These are phyloP conservation scores for Cairneyella variabilis DNA, from an alignment of 495 filamentous ascomycete genomes.

Conservation along the genomic window DNA sequence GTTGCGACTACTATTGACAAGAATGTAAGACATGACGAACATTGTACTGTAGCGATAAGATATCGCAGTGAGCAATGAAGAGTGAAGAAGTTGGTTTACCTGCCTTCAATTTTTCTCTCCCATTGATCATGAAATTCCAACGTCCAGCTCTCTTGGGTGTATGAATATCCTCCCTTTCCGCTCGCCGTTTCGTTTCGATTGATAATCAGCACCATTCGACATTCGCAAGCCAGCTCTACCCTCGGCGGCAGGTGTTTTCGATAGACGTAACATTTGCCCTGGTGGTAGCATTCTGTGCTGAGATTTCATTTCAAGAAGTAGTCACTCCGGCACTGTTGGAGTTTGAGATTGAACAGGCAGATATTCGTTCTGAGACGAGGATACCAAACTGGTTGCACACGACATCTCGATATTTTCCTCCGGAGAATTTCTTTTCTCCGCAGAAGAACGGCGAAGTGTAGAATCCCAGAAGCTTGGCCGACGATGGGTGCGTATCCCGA, in stretches of 20 bases:
- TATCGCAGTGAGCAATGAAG: no score
- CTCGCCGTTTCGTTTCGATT: slow-evolving; percentile 1
- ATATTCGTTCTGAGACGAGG: slow-evolving; percentile 3
- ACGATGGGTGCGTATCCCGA: slow-evolving; percentile 12
- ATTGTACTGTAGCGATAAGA: no score
- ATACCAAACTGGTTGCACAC: neutral
- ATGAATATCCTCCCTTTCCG: neutral
- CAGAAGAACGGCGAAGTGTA: no score
- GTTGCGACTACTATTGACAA: neutral
- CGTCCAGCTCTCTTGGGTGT: no score
- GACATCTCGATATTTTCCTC: neutral
- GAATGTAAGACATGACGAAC: neutral
- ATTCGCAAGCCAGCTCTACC: neutral
- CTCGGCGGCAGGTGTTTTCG: neutral
- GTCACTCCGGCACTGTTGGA: neutral
- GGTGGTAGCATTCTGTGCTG: neutral
- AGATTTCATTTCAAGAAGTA: neutral
- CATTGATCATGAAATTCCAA: no score
- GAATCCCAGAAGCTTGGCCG: no score
- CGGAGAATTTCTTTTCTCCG: no score
- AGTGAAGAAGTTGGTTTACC: no score
- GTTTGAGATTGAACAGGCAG: slow-evolving; percentile 12
- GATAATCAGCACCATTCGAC: neutral
- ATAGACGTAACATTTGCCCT: neutral
- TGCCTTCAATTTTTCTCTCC: no score